These are phyloP conservation scores for Cyclotella distinguenda DNA, from an alignment of 108 stramenopile species.

Conservation along the genomic window DNA sequence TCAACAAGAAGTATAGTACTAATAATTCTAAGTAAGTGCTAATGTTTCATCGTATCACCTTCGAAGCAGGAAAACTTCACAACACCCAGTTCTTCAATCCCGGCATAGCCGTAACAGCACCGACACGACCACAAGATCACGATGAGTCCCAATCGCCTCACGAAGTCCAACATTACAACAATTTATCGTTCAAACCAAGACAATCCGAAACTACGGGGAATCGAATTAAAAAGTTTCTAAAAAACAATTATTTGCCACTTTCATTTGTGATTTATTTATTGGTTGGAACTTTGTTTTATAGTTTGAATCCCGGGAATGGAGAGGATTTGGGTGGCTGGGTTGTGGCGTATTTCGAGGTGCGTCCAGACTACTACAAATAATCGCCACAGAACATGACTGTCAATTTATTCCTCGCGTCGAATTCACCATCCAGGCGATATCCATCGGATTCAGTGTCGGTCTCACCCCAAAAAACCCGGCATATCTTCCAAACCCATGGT, in stretches of 20 bases:
- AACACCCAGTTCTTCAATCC: background rate
- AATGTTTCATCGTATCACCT: conserved; percentile 16
- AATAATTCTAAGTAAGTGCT: background rate
- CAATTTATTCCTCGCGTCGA: too few relatives aligned
- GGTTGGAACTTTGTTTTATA: conserved; percentile 19
- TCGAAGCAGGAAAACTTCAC: conserved; percentile 7
- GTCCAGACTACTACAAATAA: too few relatives aligned
- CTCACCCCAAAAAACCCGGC: conserved; percentile 16
- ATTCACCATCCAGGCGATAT: conserved; percentile 16
- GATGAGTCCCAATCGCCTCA: background rate
- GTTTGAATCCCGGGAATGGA: conserved; percentile 3
- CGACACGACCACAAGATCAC: background rate
- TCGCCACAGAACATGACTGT: too few relatives aligned
- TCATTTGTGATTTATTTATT: conserved; percentile 16
- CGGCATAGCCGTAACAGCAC: background rate
- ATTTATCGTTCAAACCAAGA: background rate
- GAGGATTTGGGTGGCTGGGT: background rate
- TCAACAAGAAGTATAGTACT: background rate
- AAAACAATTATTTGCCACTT: background rate
- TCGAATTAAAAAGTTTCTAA: conserved; percentile 8
- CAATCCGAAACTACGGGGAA: too few relatives aligned
- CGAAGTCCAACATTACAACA: background rate
- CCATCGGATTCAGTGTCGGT: conserved; percentile 36
- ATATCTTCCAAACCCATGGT: conserved; percentile 35
- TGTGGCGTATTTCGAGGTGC: too few relatives aligned